Percentiles rank a stretch among this genome's conserved stretches.
Evolutionary conservation across 192 early-diverging fungal species (phyloP).

Genomic region (Thoreauomyces humboldtii): DNA sequence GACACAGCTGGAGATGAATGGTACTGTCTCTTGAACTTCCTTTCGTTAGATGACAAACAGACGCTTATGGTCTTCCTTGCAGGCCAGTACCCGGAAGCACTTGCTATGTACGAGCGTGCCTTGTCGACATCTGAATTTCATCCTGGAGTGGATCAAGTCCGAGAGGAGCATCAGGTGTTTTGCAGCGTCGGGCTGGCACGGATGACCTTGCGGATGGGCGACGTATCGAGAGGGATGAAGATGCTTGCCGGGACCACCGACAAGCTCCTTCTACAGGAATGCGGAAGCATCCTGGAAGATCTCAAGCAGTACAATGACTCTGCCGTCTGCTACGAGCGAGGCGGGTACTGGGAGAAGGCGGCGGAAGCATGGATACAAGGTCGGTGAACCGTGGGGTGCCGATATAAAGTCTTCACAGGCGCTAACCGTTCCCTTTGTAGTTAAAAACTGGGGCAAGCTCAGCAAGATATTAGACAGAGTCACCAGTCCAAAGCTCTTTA

Average conservation of each 20-base stretch:
- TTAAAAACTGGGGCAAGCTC: slow-evolving; percentile 46
- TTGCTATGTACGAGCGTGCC: slow-evolving; percentile 51
- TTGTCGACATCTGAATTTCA: slow-evolving; percentile 33
- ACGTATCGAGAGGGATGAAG: slow-evolving; percentile 51
- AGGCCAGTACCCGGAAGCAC: slow-evolving; percentile 46
- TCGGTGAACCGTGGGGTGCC: slow-evolving; percentile 1
- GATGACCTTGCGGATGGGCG: slow-evolving; percentile 52
- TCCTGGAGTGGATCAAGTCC: slow-evolving; percentile 9
- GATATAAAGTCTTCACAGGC: background rate
- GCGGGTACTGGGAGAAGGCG: slow-evolving; percentile 47
- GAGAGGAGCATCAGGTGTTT: slow-evolving; percentile 42
- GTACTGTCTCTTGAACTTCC: background rate
- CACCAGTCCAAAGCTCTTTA: slow-evolving; percentile 38
- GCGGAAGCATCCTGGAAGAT: slow-evolving; percentile 46
- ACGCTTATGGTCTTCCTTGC: background rate
- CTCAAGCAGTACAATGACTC: slow-evolving; percentile 50
- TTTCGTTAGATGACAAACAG: background rate
- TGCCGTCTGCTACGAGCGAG: slow-evolving; percentile 44
- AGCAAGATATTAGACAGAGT: slow-evolving; percentile 37
- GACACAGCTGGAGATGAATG: slow-evolving; percentile 44
- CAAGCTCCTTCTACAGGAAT: slow-evolving; percentile 45
- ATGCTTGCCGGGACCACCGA: slow-evolving; percentile 45
- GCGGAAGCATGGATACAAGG: slow-evolving; percentile 53
- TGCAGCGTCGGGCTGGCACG: slow-evolving; percentile 45
- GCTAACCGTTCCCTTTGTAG: slow-evolving; percentile 17